Base-by-base conservation (phyloP, 2,329 filamentous ascomycete species). In the Lachnellula occidentalis region DNA sequence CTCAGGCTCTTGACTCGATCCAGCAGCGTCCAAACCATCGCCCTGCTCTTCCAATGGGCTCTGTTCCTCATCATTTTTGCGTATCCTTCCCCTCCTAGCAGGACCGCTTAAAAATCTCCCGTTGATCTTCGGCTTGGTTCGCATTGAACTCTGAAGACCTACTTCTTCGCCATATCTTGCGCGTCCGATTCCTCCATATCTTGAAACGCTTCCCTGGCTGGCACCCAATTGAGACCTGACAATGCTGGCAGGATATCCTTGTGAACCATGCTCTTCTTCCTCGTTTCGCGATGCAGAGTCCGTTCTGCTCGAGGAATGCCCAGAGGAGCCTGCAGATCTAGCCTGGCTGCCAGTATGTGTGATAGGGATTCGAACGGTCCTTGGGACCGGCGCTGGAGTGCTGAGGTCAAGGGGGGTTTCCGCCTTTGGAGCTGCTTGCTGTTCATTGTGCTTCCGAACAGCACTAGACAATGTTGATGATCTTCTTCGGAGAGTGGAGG, bases 71-170 rank as follows among this genome's bases (percentile, higher is more conserved):
- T 76, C 74, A 51, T 72, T 74, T 51, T 79, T 79, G 55, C 83
- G 76, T 60, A 85, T 78, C 58, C 87, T 80, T 24, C 88, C 90
- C 61, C 90, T 79, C 52, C 90, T 81, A 19, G 90, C 88, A 27
- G 90, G 90, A 1, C 88, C 89, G 62, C 88, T 90, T 6, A 17
- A 5, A 83, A 87, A 1, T 89, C 90, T 2, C 86, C 82, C 7
- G 87, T 77, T 70, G 90, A 81, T 57, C 88, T 78, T 72, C 15
- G 36, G 36, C 36, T 92, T 92, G 55, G 92, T 76, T 5, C 90
- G 81, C 77, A 91, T 82, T 0, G 89, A 90, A 63, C 86, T 85
- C 57, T 89, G 87, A 1, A 83, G 73, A 14, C 81, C 85, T 34
- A 74, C 72, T 34, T 87, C 84, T 22, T 91, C 86, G 2, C 82